Percentiles rank a stretch among this genome's conserved stretches.
These are phyloP conservation scores for Diaporthe sp. DNA, from an alignment of 2,329 filamentous ascomycete species.

Conservation along the genomic window DNA sequence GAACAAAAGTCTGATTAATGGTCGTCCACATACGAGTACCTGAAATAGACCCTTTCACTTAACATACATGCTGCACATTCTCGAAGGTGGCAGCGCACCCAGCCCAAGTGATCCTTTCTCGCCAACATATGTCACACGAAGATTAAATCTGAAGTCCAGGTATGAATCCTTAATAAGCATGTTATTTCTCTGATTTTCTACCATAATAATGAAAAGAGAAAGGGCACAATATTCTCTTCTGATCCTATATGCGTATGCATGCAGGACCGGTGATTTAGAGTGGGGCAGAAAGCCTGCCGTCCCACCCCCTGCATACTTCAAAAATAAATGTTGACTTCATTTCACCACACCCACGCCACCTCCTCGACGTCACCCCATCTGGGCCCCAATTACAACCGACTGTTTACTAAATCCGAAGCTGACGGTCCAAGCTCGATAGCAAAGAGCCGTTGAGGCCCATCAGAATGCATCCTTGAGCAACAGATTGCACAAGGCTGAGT, in stretches of 20 bases:
- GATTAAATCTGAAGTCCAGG: background rate
- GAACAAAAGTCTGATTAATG: too few relatives aligned
- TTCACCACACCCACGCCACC: background rate
- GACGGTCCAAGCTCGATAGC: background rate
- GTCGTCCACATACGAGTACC: too few relatives aligned
- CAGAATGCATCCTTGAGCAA: background rate
- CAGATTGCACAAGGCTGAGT: slow-evolving; percentile 1
- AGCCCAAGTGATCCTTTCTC: background rate
- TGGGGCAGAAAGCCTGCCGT: background rate
- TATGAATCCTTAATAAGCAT: background rate
- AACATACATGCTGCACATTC: background rate
- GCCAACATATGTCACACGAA: too few relatives aligned
- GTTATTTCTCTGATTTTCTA: too few relatives aligned
- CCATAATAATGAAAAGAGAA: background rate
- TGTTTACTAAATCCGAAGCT: too few relatives aligned
- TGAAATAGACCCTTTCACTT: background rate
- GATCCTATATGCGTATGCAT: background rate
- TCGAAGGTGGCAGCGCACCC: background rate
- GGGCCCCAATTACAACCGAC: background rate
- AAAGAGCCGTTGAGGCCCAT: background rate
- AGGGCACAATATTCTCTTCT: background rate
- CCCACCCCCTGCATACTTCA: background rate
- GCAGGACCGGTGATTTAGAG: background rate
- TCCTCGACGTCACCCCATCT: background rate
- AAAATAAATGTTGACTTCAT: slow-evolving; percentile 34